These are phyloP conservation scores for Yamadazyma aaseri DNA, from an alignment of 1,139 yeast genomes.

Conservation along the genomic window DNA sequence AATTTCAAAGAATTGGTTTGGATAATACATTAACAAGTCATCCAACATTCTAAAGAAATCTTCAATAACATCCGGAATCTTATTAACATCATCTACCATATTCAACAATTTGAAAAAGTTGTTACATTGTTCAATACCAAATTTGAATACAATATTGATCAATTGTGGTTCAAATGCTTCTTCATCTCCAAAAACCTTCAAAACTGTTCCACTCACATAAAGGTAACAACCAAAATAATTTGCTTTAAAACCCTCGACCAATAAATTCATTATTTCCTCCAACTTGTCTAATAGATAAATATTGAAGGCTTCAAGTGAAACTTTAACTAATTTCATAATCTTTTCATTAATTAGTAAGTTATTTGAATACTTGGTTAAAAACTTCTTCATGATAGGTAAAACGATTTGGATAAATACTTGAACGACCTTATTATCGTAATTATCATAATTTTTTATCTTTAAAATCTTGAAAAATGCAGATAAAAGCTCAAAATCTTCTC, in stretches of 20 bases:
- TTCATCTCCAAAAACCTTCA: conserved; percentile 76
- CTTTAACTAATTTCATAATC: conserved; percentile 64
- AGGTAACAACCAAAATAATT: conserved; percentile 79
- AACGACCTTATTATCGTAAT: conserved; percentile 53
- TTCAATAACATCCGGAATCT: conserved; percentile 75
- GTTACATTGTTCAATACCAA: conserved; percentile 47
- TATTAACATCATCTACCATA: conserved; percentile 26
- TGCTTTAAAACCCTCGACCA: conserved; percentile 65
- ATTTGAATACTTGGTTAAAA: conserved; percentile 55
- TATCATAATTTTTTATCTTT: conserved; percentile 34
- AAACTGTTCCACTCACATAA: conserved; percentile 85
- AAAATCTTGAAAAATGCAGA: conserved; percentile 70
- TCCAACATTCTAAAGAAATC: conserved; percentile 84
- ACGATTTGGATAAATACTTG: conserved; percentile 51
- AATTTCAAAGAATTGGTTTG: conserved; percentile 59
- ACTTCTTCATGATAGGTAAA: conserved; percentile 55
- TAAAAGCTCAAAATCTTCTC: conserved; percentile 74
- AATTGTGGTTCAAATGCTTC: conserved; percentile 29
- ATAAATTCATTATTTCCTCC: conserved; percentile 59
- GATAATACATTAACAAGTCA: conserved; percentile 79
- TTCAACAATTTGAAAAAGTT: conserved; percentile 38
- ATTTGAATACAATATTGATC: conserved; percentile 43
- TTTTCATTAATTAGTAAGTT: conserved; percentile 70
- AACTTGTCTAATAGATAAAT: conserved; percentile 63
- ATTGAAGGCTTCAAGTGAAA: conserved; percentile 65